A percentile compares a stretch with the other conserved stretches of the same genome.
Conservation (phyloP, 768 basidiomycete species). For the Russula olivacea region DNA sequence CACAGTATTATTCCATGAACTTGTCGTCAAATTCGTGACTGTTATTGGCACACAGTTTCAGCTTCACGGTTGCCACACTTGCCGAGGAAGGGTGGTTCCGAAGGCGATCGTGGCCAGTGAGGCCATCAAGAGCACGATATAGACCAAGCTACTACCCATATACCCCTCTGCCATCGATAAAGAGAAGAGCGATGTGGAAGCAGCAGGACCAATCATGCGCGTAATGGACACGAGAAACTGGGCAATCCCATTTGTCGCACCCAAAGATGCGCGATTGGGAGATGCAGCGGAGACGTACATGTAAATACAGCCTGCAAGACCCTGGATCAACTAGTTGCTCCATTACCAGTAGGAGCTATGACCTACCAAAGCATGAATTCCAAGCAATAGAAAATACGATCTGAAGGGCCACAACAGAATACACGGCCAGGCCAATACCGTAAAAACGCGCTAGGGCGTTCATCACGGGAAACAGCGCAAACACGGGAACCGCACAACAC, state of each 20-base stretch:
- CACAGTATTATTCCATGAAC: not conserved
- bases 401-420: slow-evolving; percentile 47
- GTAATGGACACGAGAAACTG: slow-evolving; percentile 38
- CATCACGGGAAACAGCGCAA: slow-evolving; percentile 55
- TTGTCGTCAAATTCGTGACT: not conserved
- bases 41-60: not conserved
- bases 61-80: slow-evolving; percentile 22
- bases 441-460: slow-evolving; percentile 47
- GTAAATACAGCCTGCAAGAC: slow-evolving; percentile 54
- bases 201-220: slow-evolving; percentile 48
- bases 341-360: not conserved
- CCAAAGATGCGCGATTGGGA: slow-evolving; percentile 60
- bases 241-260: slow-evolving; percentile 57
- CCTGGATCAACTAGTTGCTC: not conserved
- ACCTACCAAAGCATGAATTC: slow-evolving; percentile 54
- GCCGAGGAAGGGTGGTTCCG: slow-evolving; percentile 33
- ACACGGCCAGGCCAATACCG: slow-evolving; percentile 45
- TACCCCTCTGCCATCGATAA: slow-evolving; percentile 47
- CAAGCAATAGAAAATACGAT: slow-evolving; percentile 41
- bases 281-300: slow-evolving; percentile 63
- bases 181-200: slow-evolving; percentile 61
- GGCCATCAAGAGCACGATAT: slow-evolving; percentile 35
- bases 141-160: slow-evolving; percentile 53
- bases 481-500: slow-evolving; percentile 44
- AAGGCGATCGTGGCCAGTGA: slow-evolving; percentile 31